Evolutionary conservation across 2,329 filamentous ascomycete genomes (phyloP), one percentile per base, ranked within the genome.

Genomic region (Ophiosphaerella narmari): DNA sequence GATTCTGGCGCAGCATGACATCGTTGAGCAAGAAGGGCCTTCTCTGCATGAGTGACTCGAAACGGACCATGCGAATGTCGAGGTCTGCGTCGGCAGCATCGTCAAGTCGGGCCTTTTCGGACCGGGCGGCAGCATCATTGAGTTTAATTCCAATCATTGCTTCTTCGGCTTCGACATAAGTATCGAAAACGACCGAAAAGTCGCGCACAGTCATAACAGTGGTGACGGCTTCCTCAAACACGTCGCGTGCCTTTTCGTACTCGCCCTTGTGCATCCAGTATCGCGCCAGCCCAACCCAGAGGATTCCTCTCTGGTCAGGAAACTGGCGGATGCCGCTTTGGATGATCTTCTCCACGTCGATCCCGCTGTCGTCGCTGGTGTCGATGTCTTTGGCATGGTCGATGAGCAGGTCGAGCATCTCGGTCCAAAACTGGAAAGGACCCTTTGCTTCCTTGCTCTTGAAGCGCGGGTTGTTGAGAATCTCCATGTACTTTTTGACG

Each of bases 161-260:
- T 75, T 99, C 95, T 73, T 99, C 94, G 55, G 97, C 97, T 74
- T 99, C 94, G 29, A 90, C 87, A 67, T 97, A 99, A 0, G 92
- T 89, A 73, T 99, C 94, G 64, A 99, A 99, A 39, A 97, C 88
- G 47, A 97, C 84, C 1, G 92, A 95, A 68, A 99, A 99, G 75
- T 99, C 94, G 48, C 94, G 87, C 38, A 99, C 92, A 2, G 94
- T 99, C 93, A 97, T 97, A 56, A 97, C 95, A 1, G 93, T 97
- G 9, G 91, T 96, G 59, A 97, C 90, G 38, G 90, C 95, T 74
- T 97, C 92, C 74, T 99, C 94, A 60, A 96, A 97, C 3, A 95
- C 82, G 72, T 99, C 94, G 58, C 95, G 82, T 12, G 94, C 92
- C 54, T 88, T 87, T 75, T 97, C 95, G 67, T 97, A 97, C 67